These are phyloP conservation scores for Ophiostoma australiae DNA, from an alignment of 2,329 filamentous ascomycete genomes.

Conservation along the genomic window DNA sequence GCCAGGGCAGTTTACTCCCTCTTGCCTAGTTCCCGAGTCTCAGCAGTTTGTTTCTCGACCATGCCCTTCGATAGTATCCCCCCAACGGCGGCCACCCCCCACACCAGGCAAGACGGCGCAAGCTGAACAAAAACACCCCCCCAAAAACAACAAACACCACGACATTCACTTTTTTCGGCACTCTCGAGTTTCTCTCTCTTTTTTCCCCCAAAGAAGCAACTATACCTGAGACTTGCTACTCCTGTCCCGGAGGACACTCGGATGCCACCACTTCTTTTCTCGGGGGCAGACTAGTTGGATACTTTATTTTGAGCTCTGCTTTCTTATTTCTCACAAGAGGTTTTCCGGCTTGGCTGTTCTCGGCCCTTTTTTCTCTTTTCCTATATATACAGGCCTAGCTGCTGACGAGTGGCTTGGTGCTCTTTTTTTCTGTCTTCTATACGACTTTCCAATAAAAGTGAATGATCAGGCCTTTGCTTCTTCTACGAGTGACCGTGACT, in stretches of 20 bases:
- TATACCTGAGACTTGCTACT: not conserved
- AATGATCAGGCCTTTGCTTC: not conserved
- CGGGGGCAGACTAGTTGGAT: not conserved
- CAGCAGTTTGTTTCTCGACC: not conserved
- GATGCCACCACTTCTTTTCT: not conserved
- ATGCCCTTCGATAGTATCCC: not conserved
- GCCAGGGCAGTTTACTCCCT: not conserved
- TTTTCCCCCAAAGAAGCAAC: not conserved
- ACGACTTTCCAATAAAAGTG: not conserved
- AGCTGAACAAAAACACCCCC: not conserved
- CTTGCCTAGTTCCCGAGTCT: not conserved
- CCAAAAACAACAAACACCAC: not conserved
- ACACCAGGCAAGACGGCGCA: not conserved
- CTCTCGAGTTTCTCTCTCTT: not conserved
- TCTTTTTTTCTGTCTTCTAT: conserved; percentile 8
- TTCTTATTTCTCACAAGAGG: not conserved
- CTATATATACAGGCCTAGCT: conserved; percentile 12
- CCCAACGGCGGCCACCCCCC: not conserved
- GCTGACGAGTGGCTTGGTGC: conserved; percentile 12
- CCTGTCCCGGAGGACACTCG: not conserved
- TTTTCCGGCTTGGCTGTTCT: not conserved
- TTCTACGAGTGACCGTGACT: not conserved
- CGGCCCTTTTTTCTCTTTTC: not conserved
- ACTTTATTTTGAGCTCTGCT: not conserved
- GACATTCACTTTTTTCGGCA: conserved; percentile 2